Evolutionary conservation across 2,329 filamentous ascomycete genomes (phyloP), one percentile per base, ranked within the genome.

Genomic region (Neonectria neomacrospora): DNA sequence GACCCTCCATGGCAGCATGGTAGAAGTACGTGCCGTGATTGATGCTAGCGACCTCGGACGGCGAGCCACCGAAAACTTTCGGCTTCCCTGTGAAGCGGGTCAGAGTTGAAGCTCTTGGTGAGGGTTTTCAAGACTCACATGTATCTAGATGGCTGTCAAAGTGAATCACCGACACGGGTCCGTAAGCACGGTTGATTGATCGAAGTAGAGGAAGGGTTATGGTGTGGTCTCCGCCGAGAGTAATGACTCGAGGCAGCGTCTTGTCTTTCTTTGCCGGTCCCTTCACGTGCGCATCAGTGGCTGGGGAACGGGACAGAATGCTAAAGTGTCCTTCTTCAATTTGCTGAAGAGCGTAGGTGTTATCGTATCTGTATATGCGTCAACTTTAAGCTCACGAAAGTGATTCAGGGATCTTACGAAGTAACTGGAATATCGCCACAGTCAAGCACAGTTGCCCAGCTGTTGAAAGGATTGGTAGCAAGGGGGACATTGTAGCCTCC

Each of bases 1-100:
- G 82, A 3, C 93, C 93, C 76, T 96, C 92, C 79, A 89, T 87
- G 1, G 90, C 80, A 0, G 92, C 93, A 75, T 95, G 91, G 80
- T 90, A 96, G 80, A 96, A 96, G 81, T 96, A 96, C 1, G 92
- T 96, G 44, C 93, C 93, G 80, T 96, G 92, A 80, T 96, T 96
- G 80, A 96, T 90, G 67, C 85, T 85, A 20, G 93, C 92, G 41
- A 89, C 87, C 64, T 94, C 86, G 28, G 88, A 91, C 0, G 93
- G 92, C 0, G 91, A 89, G 30, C 92, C 93, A 56, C 93, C 93
- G 71, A 96, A 96, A 26, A 96, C 93, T 76, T 95, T 95, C 45
- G 93, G 93, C 62, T 87, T 88, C 92, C 92, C 92, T 73, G n/a
- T 22, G 32, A 20, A 4, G 72, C 80, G 16, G 8, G 11, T 56